Evolutionary conservation across 768 basidiomycete species (phyloP).

Genomic region (Collybia nuda): DNA sequence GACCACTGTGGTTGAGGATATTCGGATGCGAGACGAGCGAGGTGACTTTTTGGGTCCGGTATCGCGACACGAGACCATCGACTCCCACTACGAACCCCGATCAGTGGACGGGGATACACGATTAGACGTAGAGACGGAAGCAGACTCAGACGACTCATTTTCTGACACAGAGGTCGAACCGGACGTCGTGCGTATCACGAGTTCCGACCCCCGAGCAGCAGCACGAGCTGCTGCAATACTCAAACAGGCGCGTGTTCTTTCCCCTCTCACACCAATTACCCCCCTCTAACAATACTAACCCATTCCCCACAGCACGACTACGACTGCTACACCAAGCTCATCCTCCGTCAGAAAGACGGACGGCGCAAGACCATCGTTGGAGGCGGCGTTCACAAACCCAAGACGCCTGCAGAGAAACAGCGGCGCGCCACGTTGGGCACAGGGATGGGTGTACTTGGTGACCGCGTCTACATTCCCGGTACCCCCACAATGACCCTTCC

Average conservation of each 20-base stretch:
- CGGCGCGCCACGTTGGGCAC: constrained; percentile 17
- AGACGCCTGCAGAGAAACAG: neutral
- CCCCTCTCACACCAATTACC: neutral
- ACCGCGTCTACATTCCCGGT: constrained; percentile 53
- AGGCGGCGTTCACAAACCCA: constrained; percentile 30
- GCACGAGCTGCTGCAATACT: constrained; percentile 93
- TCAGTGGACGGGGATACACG: constrained; percentile 1
- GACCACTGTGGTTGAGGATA: too few relatives aligned
- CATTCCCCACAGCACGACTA: constrained; percentile 72
- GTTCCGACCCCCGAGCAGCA: constrained; percentile 82
- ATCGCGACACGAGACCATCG: too few relatives aligned
- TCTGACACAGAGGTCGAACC: constrained; percentile 37
- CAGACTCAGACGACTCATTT: constrained; percentile 23
- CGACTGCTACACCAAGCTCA: constrained; percentile 69
- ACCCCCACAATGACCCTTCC: constrained; percentile 54
- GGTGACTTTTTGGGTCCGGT: too few relatives aligned
- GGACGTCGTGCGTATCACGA: constrained; percentile 81
- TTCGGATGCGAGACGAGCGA: too few relatives aligned
- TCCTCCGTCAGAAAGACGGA: constrained; percentile 29
- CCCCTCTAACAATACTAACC: neutral
- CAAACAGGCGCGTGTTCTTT: constrained; percentile 61
- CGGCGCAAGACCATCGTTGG: constrained; percentile 33
- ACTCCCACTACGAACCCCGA: neutral
- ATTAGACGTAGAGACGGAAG: constrained; percentile 5
- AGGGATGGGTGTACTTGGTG: constrained; percentile 46